These are phyloP conservation scores for Thelonectria olida DNA, from an alignment of 2,329 filamentous ascomycete species.

Conservation along the genomic window DNA sequence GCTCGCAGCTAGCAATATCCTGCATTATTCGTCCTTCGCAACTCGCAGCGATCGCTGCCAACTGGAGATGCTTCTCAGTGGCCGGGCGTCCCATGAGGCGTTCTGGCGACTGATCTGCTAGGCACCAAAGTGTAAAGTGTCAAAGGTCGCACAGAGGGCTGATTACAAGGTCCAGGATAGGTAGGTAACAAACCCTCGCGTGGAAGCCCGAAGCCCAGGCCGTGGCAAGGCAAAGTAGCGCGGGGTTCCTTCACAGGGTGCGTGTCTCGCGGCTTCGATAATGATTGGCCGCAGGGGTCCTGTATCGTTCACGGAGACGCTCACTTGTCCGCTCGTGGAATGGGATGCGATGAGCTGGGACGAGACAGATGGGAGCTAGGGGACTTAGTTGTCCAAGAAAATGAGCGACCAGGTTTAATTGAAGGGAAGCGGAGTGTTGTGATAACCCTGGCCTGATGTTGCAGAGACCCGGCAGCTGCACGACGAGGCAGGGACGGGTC, in stretches of 20 bases:
- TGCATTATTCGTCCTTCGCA: background rate
- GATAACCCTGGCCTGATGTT: background rate
- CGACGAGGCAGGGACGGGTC: too few relatives aligned
- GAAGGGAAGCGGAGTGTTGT: background rate
- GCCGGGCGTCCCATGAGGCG: background rate
- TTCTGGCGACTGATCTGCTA: background rate
- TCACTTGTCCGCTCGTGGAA: background rate
- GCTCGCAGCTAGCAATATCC: background rate
- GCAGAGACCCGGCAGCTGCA: background rate
- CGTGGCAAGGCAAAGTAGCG: slow-evolving; percentile 8
- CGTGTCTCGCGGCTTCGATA: slow-evolving; percentile 5
- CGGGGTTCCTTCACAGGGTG: slow-evolving; percentile 13
- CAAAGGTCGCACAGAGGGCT: background rate
- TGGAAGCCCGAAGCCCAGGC: too few relatives aligned
- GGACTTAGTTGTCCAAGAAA: background rate
- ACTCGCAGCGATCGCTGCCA: background rate
- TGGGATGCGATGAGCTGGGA: background rate
- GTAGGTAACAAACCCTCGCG: background rate
- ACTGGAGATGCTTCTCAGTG: background rate
- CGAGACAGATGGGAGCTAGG: background rate
- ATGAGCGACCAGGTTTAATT: background rate
- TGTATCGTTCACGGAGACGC: background rate
- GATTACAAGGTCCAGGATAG: slow-evolving; percentile 1
- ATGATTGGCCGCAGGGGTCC: slow-evolving; percentile 16
- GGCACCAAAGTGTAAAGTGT: background rate